Percentiles rank a stretch among this genome's conserved stretches.
phyloP scores from a whole-genome alignment of 2,329 filamentous ascomycete species.

The Fusarium sp. region DNA sequence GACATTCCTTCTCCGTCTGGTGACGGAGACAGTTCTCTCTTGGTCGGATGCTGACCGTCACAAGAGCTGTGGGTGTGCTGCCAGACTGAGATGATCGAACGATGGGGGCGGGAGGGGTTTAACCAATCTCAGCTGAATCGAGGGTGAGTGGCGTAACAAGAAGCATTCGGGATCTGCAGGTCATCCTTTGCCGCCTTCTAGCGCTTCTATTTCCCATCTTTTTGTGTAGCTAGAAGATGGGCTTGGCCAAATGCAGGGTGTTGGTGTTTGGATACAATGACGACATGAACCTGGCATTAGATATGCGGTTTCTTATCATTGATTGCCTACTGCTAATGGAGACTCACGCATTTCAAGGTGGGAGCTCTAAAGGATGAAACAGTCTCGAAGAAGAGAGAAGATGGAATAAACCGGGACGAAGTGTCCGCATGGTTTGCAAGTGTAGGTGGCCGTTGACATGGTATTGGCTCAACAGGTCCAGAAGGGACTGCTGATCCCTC shows the following conservation, averaged over 20 bases:
- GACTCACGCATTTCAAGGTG: not conserved
- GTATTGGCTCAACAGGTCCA: not conserved
- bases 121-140: not conserved
- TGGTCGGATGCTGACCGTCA: not conserved
- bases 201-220: not conserved
- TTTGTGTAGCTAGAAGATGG: not conserved
- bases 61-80: not conserved
- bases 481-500: not conserved
- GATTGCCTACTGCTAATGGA: not conserved
- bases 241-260: not conserved
- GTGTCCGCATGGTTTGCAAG: too few relatives aligned
- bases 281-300: not conserved
- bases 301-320: not conserved
- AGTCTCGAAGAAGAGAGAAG: too few relatives aligned
- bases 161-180: not conserved
- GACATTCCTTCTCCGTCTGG: not conserved
- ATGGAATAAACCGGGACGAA: too few relatives aligned
- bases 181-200: not conserved
- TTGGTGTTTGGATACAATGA: not conserved
- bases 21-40: not conserved
- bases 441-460: too few relatives aligned
- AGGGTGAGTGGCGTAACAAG: not conserved
- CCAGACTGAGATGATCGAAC: not conserved
- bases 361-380: too few relatives aligned
- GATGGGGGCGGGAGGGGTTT: not conserved